Percentiles rank a stretch among this genome's conserved stretches.
phyloP scores from a whole-genome alignment of 192 early-diverging fungal genomes.

The Coemansia sp. region DNA sequence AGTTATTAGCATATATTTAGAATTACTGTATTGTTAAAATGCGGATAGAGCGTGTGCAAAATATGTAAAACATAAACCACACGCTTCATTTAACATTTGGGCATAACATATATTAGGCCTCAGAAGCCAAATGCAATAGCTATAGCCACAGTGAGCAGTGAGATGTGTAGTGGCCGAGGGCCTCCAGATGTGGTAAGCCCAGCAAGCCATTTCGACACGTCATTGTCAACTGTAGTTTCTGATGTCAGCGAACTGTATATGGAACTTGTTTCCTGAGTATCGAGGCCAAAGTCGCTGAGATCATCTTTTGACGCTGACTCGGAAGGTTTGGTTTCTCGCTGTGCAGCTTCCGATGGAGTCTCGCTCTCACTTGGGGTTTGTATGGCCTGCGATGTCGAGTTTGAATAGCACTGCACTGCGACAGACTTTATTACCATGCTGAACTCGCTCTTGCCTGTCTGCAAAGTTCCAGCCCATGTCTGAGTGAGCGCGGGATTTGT shows the following conservation, averaged over 20 bases:
- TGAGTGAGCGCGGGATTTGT: conserved; percentile 41
- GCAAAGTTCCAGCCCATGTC: conserved; percentile 50
- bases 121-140: too few species aligned
- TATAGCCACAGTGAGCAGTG: too few species aligned
- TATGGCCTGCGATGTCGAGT: conserved; percentile 18
- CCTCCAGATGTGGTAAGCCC: conserved; percentile 12
- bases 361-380: neutral
- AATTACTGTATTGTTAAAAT: too few species aligned
- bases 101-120: too few species aligned
- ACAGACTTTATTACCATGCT: conserved; percentile 55
- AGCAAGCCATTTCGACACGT: conserved; percentile 45
- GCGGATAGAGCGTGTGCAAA: too few species aligned
- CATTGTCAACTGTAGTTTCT: conserved; percentile 2
- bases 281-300: conserved; percentile 43
- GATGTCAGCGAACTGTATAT: neutral
- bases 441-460: conserved; percentile 41
- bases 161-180: too few species aligned
- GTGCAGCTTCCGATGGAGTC: neutral
- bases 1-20: too few species aligned
- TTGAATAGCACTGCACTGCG: conserved; percentile 53
- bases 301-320: conserved; percentile 10
- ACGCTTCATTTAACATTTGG: too few species aligned
- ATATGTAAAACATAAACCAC: too few species aligned
- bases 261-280: conserved; percentile 1
- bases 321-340: conserved; percentile 1